phyloP scores from a whole-genome alignment of 139 green algal species.

The Desmodesmus armatus region DNA sequence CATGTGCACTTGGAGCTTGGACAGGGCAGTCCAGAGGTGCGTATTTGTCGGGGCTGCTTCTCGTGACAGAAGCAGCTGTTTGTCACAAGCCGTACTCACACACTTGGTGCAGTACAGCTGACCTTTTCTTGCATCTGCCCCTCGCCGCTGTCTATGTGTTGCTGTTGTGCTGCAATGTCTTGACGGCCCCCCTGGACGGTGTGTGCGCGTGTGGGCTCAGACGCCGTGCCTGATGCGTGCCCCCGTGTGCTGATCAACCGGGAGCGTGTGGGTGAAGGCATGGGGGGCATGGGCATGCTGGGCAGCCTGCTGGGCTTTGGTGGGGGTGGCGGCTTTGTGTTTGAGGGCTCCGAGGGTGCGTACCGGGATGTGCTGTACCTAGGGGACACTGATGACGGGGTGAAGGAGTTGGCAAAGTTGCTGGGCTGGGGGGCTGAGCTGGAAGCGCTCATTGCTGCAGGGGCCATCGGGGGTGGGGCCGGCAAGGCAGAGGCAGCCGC shows the following conservation, averaged over 20 bases:
- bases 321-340: conserved; percentile 26
- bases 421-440: conserved; percentile 79
- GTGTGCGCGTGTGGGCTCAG: background rate
- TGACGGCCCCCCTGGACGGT: too few species aligned
- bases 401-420: conserved; percentile 60
- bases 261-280: conserved; percentile 72
- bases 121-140: background rate
- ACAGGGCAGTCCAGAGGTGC: too few species aligned
- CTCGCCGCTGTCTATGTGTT: background rate
- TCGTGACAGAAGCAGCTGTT: too few species aligned
- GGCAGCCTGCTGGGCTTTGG: conserved; percentile 16
- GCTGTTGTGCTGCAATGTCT: background rate
- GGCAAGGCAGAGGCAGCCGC: background rate
- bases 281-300: conserved; percentile 8
- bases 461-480: background rate
- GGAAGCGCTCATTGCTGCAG: conserved; percentile 46
- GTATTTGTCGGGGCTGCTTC: too few species aligned
- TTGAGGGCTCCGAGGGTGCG: conserved; percentile 7
- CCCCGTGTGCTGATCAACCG: conserved; percentile 87
- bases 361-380: conserved; percentile 71
- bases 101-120: too few species aligned
- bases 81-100: too few species aligned
- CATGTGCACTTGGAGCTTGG: too few species aligned
- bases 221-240: conserved; percentile 11
- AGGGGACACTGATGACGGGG: conserved; percentile 77